A percentile compares a stretch with the other conserved stretches of the same genome.
These are phyloP conservation scores for Kluyveromyces nonfermentans DNA, from an alignment of 805 yeast species.

Conservation along the genomic window DNA sequence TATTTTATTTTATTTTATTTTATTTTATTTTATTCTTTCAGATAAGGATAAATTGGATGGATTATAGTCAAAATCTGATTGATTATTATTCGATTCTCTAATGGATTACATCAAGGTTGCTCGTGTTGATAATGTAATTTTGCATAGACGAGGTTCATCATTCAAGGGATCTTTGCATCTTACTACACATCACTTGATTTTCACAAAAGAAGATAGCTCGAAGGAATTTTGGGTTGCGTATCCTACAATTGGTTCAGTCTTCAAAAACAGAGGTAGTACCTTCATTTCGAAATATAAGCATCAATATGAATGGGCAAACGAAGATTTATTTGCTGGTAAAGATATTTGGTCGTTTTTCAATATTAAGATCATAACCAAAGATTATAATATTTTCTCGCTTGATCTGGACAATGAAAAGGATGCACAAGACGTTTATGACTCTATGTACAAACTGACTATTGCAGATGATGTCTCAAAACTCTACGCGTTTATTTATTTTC, in stretches of 20 bases:
- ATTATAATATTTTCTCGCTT: constrained; percentile 71
- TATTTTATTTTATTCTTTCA: no score
- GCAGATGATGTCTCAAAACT: constrained; percentile 43
- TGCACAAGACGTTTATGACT: constrained; percentile 64
- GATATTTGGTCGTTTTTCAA: constrained; percentile 36
- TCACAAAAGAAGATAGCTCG: constrained; percentile 32
- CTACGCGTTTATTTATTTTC: constrained; percentile 76
- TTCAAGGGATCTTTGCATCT: constrained; percentile 55
- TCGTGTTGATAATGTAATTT: constrained; percentile 41
- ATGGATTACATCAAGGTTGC: constrained; percentile 53
- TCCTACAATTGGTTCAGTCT: constrained; percentile 64
- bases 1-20: no score
- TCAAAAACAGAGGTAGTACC: constrained; percentile 46
- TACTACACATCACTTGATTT: constrained; percentile 70
- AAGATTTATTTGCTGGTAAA: constrained; percentile 14
- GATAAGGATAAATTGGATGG: not conserved
- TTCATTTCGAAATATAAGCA: constrained; percentile 18
- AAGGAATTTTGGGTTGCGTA: constrained; percentile 88
- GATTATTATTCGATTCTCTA: not conserved
- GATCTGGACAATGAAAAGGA: constrained; percentile 53
- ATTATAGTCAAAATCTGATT: not conserved
- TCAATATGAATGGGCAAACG: constrained; percentile 14
- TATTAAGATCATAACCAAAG: constrained; percentile 69
- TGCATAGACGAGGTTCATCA: constrained; percentile 49
- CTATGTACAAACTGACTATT: constrained; percentile 58